Percentiles rank a stretch among this genome's conserved stretches.
phyloP scores from a whole-genome alignment of 1,284 basidiomycete genomes.

The Gomphus sp. region DNA sequence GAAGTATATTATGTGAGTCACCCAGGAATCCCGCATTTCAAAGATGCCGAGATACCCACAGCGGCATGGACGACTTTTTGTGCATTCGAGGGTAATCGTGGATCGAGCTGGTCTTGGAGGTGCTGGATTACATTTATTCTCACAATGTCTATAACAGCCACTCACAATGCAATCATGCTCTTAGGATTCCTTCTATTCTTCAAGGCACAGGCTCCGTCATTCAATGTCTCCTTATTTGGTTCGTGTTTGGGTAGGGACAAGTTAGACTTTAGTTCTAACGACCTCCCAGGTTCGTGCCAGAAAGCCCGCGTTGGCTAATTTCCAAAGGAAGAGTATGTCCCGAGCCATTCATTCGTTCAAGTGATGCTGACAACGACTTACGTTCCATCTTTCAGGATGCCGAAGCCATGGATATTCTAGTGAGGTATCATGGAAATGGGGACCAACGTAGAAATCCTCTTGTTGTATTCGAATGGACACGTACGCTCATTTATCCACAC shows the following conservation, averaged over 20 bases:
- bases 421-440: constrained; percentile 55
- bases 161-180: too few species aligned
- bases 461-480: constrained; percentile 49
- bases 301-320: constrained; percentile 61
- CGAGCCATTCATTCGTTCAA: not conserved
- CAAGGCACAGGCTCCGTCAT: too few species aligned
- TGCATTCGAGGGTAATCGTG: too few species aligned
- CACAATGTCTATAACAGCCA: too few species aligned
- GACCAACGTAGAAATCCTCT: constrained; percentile 42
- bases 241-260: constrained; percentile 7
- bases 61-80: too few species aligned
- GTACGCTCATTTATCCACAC: not conserved
- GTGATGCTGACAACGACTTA: not conserved
- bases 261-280: not conserved
- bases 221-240: constrained; percentile 45
- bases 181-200: too few species aligned
- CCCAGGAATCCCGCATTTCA: too few species aligned
- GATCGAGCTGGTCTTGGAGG: too few species aligned
- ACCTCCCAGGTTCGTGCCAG: constrained; percentile 48
- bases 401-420: constrained; percentile 41
- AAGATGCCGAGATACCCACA: too few species aligned
- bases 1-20: too few species aligned
- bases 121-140: too few species aligned
- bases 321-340: constrained; percentile 44
- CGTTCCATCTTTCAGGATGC: constrained; percentile 30